Base-by-base conservation (phyloP, 1,284 basidiomycete genomes). In the Clitocybe nebularis region DNA sequence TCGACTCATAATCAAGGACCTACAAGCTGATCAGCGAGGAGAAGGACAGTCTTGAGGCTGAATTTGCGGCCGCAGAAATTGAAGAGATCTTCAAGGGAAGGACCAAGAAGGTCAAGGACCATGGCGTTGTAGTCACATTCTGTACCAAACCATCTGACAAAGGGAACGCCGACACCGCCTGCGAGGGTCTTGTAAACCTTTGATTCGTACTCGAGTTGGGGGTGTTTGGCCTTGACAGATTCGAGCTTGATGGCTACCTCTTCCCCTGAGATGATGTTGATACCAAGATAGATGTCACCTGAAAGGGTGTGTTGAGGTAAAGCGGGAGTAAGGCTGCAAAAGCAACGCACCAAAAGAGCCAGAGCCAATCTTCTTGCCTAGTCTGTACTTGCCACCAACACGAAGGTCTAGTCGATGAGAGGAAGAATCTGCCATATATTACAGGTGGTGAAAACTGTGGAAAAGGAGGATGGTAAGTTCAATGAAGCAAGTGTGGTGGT, bases 41-140 rank as follows among this genome's bases (percentile, higher is more conserved):
- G 81, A 10, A 99, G 77, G 17, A 98, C 94, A 0, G 96, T 99
- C 79, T 99, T 99, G 58, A 99, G 77, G 50, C 79, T 88, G 70
- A 99, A 99, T 65, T 96, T 97, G 69, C 95, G 87, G 75, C 95
- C 94, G 79, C 96, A 99, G 61, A 98, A 99, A 76, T 99, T 99
- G 87, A 99, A 99, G 13, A 99, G 77, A 59, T 99, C 96, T 67
- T 99, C 96, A 39, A 99, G 84, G 36, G 92, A 95, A 21, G 96
- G 94, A 1, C 95, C 96, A 24, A 99, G 82, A 44, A 98, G 84
- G 71, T 99, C 96, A 55, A 99, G 75, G 46, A 99, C 96, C 95
- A 99, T 98, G 47, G 95, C 95, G 51, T 99, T 97, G 79, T 99
- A 99, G 67, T 99, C 94, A 65, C 94, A 98, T 67, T 99, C 95